Evolutionary conservation across 768 basidiomycete genomes (phyloP), one percentile per base, ranked within the genome.

Genomic region (Ephemerocybe angulata): DNA sequence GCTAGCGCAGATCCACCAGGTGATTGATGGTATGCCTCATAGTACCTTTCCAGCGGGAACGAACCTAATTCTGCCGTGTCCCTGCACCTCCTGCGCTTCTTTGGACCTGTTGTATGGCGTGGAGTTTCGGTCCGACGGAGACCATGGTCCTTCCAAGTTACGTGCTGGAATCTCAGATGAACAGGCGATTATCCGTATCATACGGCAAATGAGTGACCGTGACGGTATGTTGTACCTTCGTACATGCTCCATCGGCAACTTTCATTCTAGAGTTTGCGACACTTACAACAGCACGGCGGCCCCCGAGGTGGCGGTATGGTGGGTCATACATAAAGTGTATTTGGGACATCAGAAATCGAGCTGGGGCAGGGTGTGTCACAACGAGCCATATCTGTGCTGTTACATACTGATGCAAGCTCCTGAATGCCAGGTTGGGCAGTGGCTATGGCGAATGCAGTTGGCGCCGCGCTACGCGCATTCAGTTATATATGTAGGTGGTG

Each of bases 141-240:
- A 33, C 48, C 48, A 50, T 33, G 48, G 29, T n/a, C 48, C 29
- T n/a, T 50, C 19, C 17, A 6, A 50, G 31, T 13, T 21, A 35
- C 27, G 30, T 50, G 35, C 29, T 41, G 29, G 48, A 50, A 50
- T 50, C 48, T 27, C 48, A 29, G 48, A 50, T 50, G 30, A 8
- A n/a, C n/a, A n/a, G n/a, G 10, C 19, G 12, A 30, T 50, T 19
- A 29, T n/a, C 29, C 30, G 29, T 35, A 50, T 33, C 48, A 50
- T 50, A 50, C 48, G 48, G 48, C 48, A 50, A 22, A 13, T n/a
- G n/a, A n/a, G n/a, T n/a, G n/a, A n/a, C 28, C 29, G 48, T 28
- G 17, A 50, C 28, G 28, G 19, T 50, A 31, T 50, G 48, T 50
- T 50, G 19, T 33, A 31, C 30, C 5, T 46, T 46, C 44, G 38